Percentiles rank a stretch among this genome's conserved stretches.
Conservation (phyloP, 2,329 filamentous ascomycete species). For the Pseudogymnoascus sp. region DNA sequence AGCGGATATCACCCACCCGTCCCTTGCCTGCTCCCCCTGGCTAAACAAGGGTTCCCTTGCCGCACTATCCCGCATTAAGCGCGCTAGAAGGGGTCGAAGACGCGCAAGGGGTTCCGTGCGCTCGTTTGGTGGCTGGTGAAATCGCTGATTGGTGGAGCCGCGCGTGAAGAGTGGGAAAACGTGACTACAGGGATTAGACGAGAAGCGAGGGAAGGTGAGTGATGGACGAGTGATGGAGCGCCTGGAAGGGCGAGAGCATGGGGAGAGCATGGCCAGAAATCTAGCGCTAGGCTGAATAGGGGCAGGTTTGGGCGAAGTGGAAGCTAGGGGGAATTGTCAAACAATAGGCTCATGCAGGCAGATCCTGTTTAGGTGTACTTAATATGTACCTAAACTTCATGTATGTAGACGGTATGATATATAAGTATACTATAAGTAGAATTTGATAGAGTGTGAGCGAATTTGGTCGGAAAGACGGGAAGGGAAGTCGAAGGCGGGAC, state of each 20-base stretch:
- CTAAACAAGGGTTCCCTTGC: neutral
- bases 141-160: neutral
- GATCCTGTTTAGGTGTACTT: neutral
- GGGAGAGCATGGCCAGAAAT: neutral
- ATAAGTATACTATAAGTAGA: neutral
- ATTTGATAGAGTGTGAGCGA: neutral
- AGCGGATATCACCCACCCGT: neutral
- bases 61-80: neutral
- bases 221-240: neutral
- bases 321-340: neutral
- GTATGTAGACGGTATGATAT: neutral
- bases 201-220: too few species aligned
- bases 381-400: neutral
- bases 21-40: neutral
- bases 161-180: neutral
- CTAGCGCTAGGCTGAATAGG: neutral
- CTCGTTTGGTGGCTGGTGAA: neutral
- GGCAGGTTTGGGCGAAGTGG: neutral
- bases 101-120: conserved; percentile 3
- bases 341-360: conserved; percentile 8
- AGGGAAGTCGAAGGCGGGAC: neutral
- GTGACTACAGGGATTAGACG: neutral
- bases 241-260: neutral
- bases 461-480: conserved; percentile 6
- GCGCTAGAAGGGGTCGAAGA: conserved; percentile 6